Evolutionary conservation across 2,329 filamentous ascomycete genomes (phyloP).

Genomic region (Ceratocystis eucalypticola): DNA sequence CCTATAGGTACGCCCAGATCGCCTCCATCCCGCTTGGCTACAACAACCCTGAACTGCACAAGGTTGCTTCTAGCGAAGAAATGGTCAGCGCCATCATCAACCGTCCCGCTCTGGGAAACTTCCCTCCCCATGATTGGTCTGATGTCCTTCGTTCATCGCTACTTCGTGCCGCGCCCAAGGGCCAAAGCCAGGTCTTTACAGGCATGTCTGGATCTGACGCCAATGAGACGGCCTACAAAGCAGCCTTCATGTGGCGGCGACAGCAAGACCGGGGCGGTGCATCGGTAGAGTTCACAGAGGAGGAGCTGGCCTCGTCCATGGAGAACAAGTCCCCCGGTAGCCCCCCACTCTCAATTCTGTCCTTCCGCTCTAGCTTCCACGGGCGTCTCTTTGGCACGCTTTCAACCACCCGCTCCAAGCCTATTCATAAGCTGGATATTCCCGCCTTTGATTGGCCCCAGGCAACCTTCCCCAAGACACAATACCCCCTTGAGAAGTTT

Average conservation of each 20-base stretch:
- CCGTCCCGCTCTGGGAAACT: slow-evolving; percentile 67
- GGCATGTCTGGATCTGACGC: slow-evolving; percentile 67
- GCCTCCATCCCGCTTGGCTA: slow-evolving; percentile 74
- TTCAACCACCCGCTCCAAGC: slow-evolving; percentile 67
- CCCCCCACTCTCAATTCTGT: slow-evolving; percentile 62
- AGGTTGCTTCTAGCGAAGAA: slow-evolving; percentile 53
- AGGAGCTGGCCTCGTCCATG: slow-evolving; percentile 56
- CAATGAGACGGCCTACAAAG: slow-evolving; percentile 77
- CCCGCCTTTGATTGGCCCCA: slow-evolving; percentile 82
- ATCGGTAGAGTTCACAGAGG: slow-evolving; percentile 53
- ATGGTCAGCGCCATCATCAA: slow-evolving; percentile 65
- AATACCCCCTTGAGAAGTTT: slow-evolving; percentile 62
- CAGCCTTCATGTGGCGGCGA: slow-evolving; percentile 69
- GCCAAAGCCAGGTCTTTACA: slow-evolving; percentile 68
- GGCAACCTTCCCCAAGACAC: slow-evolving; percentile 63
- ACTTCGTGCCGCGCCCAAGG: slow-evolving; percentile 58
- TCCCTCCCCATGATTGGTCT: slow-evolving; percentile 63
- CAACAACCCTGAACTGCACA: slow-evolving; percentile 57
- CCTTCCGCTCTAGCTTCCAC: slow-evolving; percentile 67
- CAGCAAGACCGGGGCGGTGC: slow-evolving; percentile 59
- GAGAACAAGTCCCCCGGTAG: slow-evolving; percentile 59
- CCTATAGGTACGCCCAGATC: slow-evolving; percentile 57
- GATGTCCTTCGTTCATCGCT: slow-evolving; percentile 57
- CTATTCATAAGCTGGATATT: slow-evolving; percentile 77
- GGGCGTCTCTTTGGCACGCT: slow-evolving; percentile 67